A percentile compares a stretch with the other conserved stretches of the same genome.
Conservation (phyloP, 2,329 filamentous ascomycete species). For the Talaromyces verruculosus region DNA sequence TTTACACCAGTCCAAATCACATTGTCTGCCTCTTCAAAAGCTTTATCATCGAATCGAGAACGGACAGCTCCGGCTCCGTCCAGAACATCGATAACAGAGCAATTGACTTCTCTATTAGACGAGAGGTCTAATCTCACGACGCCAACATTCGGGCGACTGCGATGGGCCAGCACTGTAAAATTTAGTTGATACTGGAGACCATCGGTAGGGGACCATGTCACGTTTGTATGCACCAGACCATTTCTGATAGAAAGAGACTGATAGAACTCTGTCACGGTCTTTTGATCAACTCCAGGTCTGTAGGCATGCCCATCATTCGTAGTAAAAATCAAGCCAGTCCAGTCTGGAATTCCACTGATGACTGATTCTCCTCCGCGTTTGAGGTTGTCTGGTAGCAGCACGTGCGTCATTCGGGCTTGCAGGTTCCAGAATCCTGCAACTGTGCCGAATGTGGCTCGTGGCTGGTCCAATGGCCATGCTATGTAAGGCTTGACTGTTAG, state of each 20-base stretch:
- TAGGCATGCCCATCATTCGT: conserved; percentile 16
- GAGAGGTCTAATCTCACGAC: conserved; percentile 18
- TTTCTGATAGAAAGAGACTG: conserved; percentile 21
- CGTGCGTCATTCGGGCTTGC: conserved; percentile 15
- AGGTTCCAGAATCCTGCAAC: conserved; percentile 21
- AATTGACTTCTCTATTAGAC: background rate
- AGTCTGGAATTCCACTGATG: conserved; percentile 22
- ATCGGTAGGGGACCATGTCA: conserved; percentile 15
- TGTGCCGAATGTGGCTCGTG: conserved; percentile 20
- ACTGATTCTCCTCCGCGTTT: conserved; percentile 20
- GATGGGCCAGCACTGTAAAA: conserved; percentile 21
- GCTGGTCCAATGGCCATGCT: conserved; percentile 23
- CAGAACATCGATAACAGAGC: conserved; percentile 15
- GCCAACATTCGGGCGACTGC: conserved; percentile 16
- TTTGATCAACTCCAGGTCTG: conserved; percentile 17
- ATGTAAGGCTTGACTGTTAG: background rate
- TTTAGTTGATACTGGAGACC: conserved; percentile 17
- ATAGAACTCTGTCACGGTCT: conserved; percentile 12
- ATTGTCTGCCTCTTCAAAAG: conserved; percentile 11
- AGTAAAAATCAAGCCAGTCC: conserved; percentile 19
- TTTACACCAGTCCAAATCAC: conserved; percentile 21
- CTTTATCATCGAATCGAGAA: conserved; percentile 15
- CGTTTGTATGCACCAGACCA: conserved; percentile 18
- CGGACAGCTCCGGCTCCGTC: conserved; percentile 21
- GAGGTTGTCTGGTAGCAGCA: conserved; percentile 17